phyloP scores from a whole-genome alignment of 345 rosid species.

The Citrus glauca region DNA sequence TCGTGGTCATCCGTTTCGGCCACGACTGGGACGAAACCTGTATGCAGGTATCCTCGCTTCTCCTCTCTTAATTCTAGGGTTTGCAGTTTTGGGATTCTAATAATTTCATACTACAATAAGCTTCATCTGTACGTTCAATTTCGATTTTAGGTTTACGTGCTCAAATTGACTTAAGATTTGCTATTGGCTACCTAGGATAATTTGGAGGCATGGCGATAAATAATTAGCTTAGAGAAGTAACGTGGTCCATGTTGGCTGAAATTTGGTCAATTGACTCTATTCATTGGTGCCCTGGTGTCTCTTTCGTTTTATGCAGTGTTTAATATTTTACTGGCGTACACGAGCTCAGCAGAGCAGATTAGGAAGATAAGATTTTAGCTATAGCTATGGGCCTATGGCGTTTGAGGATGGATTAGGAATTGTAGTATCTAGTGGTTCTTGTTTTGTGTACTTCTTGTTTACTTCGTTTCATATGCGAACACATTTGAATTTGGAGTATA shows the following conservation, averaged over 20 bases:
- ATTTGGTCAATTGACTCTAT: background rate
- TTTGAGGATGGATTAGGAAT: background rate
- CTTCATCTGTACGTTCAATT: background rate
- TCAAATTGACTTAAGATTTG: background rate
- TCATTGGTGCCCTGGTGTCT: background rate
- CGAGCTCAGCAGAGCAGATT: background rate
- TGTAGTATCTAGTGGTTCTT: background rate
- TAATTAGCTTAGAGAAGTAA: background rate
- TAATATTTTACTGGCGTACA: background rate
- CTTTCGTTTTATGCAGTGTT: background rate
- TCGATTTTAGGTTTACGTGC: no score
- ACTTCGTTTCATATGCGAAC: background rate
- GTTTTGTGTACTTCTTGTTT: background rate
- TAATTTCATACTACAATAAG: no score
- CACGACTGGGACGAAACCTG: constrained; percentile 98
- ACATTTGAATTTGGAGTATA: background rate
- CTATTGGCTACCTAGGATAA: background rate
- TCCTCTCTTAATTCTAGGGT: background rate
- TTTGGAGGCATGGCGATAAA: background rate
- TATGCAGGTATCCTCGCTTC: constrained; percentile 59
- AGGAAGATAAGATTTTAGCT: no score
- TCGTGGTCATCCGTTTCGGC: constrained; percentile 85
- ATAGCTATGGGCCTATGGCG: no score
- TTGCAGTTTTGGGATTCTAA: background rate
- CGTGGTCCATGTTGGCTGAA: background rate